These are phyloP conservation scores for Nicotiana obtusifolia DNA, from an alignment of 257 asterid genomes.

Conservation along the genomic window DNA sequence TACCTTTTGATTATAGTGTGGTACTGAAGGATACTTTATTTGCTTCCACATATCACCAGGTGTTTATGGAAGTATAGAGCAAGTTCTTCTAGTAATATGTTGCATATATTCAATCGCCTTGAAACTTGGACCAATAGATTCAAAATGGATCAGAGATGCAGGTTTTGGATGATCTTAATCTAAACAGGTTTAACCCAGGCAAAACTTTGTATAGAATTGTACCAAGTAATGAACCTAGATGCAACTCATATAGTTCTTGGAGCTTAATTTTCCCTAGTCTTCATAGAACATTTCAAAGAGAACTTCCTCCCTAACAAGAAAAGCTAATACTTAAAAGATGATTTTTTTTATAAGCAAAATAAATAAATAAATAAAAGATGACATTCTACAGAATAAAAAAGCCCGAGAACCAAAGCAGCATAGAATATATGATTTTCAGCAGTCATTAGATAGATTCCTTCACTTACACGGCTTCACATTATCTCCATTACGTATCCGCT, in stretches of 20 bases:
- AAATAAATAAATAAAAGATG: too few relatives aligned
- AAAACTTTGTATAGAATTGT: neutral
- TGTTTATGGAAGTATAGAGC: neutral
- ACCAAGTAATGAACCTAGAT: neutral
- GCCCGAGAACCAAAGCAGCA: neutral
- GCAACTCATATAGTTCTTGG: neutral
- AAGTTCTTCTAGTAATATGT: neutral
- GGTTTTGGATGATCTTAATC: neutral
- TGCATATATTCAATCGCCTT: neutral
- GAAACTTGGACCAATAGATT: conserved; percentile 3
- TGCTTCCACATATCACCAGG: neutral
- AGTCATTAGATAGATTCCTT: neutral
- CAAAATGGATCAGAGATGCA: neutral
- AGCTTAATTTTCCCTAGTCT: neutral
- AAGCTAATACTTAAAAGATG: neutral
- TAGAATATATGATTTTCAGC: neutral
- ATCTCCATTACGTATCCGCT: neutral
- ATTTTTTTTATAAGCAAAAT: neutral
- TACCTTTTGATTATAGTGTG: neutral
- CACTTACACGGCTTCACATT: neutral
- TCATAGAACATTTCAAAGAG: neutral
- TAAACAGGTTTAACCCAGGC: neutral
- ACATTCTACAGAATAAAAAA: neutral
- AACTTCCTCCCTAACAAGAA: neutral
- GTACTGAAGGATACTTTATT: neutral